Evolutionary conservation across 192 early-diverging fungal species (phyloP).

Genomic region (Paraglomus brasilianum): DNA sequence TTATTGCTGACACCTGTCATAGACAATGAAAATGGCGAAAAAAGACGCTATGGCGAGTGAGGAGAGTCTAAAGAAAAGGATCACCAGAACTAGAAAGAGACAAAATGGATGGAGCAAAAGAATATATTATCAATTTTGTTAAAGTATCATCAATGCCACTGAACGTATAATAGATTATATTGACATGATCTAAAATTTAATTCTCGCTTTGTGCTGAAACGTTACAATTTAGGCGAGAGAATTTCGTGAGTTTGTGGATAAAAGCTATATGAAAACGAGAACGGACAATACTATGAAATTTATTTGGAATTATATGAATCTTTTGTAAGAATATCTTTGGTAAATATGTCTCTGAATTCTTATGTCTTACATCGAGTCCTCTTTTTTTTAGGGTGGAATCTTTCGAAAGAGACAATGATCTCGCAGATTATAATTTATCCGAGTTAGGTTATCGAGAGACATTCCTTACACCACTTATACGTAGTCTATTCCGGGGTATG

Average conservation of each 20-base stretch:
- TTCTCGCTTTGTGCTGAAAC: neutral
- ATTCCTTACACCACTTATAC: slow-evolving; percentile 1
- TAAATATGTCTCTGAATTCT: neutral
- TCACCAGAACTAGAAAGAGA: too few relatives aligned
- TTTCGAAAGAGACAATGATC: slow-evolving; percentile 10
- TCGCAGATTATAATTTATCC: slow-evolving; percentile 13
- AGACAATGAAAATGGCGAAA: neutral
- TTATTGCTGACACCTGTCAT: neutral
- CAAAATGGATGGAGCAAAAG: neutral
- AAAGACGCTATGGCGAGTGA: too few relatives aligned
- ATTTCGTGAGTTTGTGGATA: slow-evolving; percentile 9
- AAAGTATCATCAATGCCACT: neutral
- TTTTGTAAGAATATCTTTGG: slow-evolving; percentile 1
- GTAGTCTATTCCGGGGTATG: neutral
- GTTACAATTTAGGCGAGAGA: neutral
- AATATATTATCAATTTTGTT: slow-evolving; percentile 10
- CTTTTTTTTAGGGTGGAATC: slow-evolving; percentile 6
- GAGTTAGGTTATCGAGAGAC: slow-evolving; percentile 14
- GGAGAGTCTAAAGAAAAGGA: too few relatives aligned
- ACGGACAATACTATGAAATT: slow-evolving; percentile 7
- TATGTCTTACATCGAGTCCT: slow-evolving; percentile 1
- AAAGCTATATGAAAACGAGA: neutral
- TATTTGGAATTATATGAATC: neutral
- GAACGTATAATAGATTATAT: too few relatives aligned
- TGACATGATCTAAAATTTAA: too few relatives aligned